Conservation (phyloP, 1,284 basidiomycete species). For the Hypsizygus ulmarius region DNA sequence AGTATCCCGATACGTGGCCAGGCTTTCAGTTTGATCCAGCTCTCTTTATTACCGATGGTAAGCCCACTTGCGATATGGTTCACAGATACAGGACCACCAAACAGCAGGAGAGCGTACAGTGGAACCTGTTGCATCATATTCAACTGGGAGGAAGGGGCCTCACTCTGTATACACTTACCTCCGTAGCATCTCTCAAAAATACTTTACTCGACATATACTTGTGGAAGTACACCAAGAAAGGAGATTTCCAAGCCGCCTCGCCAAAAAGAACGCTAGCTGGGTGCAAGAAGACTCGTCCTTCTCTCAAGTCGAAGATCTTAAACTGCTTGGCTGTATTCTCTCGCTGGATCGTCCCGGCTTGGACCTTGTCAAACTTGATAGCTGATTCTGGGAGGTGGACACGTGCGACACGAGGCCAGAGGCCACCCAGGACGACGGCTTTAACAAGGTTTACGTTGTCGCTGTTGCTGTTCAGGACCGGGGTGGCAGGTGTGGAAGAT, state of each 20-base stretch:
- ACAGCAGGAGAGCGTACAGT: slow-evolving; percentile 79
- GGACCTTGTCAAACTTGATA: slow-evolving; percentile 80
- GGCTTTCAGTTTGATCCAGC: slow-evolving; percentile 68
- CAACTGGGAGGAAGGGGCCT: background rate
- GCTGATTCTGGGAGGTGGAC: slow-evolving; percentile 73
- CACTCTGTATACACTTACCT: slow-evolving; percentile 46
- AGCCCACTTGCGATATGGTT: slow-evolving; percentile 80
- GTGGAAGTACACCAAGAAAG: slow-evolving; percentile 81
- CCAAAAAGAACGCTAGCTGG: slow-evolving; percentile 84
- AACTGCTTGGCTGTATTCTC: slow-evolving; percentile 83
- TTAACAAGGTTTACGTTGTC: slow-evolving; percentile 74
- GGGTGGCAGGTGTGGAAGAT: slow-evolving; percentile 42
- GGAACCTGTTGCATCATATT: slow-evolving; percentile 54
- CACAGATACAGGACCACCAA: slow-evolving; percentile 78
- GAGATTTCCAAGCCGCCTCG: slow-evolving; percentile 70
- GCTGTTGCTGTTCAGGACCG: slow-evolving; percentile 58
- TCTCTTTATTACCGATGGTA: slow-evolving; percentile 54
- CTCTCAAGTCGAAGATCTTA: slow-evolving; percentile 68
- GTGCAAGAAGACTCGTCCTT: slow-evolving; percentile 75
- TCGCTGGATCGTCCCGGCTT: slow-evolving; percentile 76
- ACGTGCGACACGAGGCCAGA: slow-evolving; percentile 78
- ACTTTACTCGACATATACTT: slow-evolving; percentile 85
- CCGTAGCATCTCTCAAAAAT: slow-evolving; percentile 85
- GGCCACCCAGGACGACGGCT: slow-evolving; percentile 76
- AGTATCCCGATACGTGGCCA: slow-evolving; percentile 88